These are phyloP conservation scores for Suillus hirtellus DNA, from an alignment of 768 basidiomycete species.

Conservation along the genomic window DNA sequence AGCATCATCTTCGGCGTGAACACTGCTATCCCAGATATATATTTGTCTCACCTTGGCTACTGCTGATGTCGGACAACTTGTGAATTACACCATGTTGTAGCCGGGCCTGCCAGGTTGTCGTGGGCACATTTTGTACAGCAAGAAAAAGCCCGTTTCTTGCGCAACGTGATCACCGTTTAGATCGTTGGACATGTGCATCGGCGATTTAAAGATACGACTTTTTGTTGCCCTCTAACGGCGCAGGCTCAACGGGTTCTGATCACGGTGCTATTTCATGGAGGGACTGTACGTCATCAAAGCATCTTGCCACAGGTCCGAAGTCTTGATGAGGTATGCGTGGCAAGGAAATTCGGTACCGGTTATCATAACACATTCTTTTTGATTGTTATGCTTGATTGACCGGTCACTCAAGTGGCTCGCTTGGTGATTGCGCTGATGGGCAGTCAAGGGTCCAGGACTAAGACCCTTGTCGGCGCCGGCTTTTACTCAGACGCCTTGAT, in stretches of 20 bases:
- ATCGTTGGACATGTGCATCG: background rate
- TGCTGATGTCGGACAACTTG: background rate
- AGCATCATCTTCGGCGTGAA: background rate
- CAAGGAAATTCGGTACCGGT: background rate
- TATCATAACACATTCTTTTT: background rate
- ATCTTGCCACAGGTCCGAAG: background rate
- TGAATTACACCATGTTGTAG: background rate
- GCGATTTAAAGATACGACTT: background rate
- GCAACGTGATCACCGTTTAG: background rate
- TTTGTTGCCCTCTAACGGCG: background rate
- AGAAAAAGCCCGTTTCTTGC: background rate
- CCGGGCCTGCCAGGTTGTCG: background rate
- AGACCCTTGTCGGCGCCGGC: slow-evolving; percentile 4
- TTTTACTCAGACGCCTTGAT: background rate
- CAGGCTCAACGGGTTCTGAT: background rate
- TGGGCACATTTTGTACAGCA: background rate
- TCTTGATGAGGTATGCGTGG: background rate
- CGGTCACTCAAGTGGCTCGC: background rate
- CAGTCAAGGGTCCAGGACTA: slow-evolving; percentile 3
- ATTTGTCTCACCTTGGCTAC: background rate
- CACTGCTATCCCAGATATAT: background rate
- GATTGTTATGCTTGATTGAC: background rate
- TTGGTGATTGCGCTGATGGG: background rate
- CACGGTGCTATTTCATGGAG: background rate
- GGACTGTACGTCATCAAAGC: background rate